Percentiles rank a stretch among this genome's conserved stretches.
These are phyloP conservation scores for Gloeopeniophorella convolvens DNA, from an alignment of 768 basidiomycete species.

Conservation along the genomic window DNA sequence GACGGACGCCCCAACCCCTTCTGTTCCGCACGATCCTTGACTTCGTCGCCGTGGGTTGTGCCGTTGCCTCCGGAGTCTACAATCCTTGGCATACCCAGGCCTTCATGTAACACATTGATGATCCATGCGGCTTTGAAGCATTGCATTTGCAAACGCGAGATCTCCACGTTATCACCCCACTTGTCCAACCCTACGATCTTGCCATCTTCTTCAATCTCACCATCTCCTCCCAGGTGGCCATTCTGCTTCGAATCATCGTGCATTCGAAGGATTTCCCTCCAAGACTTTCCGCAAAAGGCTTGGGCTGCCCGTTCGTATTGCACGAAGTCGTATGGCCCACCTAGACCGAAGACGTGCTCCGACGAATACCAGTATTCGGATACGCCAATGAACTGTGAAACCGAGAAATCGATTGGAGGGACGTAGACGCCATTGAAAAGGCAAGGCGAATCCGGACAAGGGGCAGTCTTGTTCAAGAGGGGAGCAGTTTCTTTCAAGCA, in stretches of 20 bases:
- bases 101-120: conserved; percentile 91
- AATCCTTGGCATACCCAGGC: conserved; percentile 89
- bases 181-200: conserved; percentile 55
- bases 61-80: conserved; percentile 79
- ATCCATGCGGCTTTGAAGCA: conserved; percentile 99
- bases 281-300: conserved; percentile 74
- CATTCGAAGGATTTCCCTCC: conserved; percentile 66
- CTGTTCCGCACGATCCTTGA: conserved; percentile 65
- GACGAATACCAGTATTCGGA: conserved; percentile 99
- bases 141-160: conserved; percentile 88
- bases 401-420: conserved; percentile 89
- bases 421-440: conserved; percentile 93
- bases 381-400: conserved; percentile 91
- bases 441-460: conserved; percentile 81
- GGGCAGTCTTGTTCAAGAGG: conserved; percentile 76
- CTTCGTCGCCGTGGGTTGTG: conserved; percentile 62
- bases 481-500: conserved; percentile 70
- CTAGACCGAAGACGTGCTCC: conserved; percentile 92
- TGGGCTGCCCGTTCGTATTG: conserved; percentile 93
- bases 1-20: conserved; percentile 77
- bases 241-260: conserved; percentile 47
- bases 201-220: conserved; percentile 55
- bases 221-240: conserved; percentile 47
- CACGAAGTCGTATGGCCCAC: conserved; percentile 92
- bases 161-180: conserved; percentile 72